Base-by-base conservation (phyloP, 345 rosid species). In the Crucihimalaya himalaica region DNA sequence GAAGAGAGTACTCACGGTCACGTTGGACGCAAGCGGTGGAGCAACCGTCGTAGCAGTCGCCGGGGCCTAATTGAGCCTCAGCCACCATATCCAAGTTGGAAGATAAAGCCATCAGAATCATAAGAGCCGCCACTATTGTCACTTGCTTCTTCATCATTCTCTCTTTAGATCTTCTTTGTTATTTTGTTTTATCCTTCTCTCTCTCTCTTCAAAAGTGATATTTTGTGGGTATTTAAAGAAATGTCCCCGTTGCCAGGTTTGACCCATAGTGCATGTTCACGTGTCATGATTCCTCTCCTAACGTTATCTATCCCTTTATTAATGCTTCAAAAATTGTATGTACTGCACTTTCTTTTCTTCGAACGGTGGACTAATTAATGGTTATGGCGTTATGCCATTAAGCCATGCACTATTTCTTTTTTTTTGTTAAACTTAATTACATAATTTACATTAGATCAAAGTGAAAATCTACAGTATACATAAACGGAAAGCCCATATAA, bases 11-110 rank as follows among this genome's bases (percentile, higher is more conserved):
- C 78, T 40, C 32, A 86, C 86, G 2, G 79, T 84, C 70, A 9
- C 60, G 48, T 29, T 82, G 83, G 61, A 82, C 84, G 61, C 89
- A 86, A 25, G 21, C 85, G 67, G 89, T 86, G 31, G 78, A 68
- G 61, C 89, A 86, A 60, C 83, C 83, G 39, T 86, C 89, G 43
- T 45, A 54, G 84, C 89, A 86, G 58, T 82, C 83, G 2, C 78
- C 71, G 28, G 84, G 80, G 6, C 80, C 72, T 28, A 77, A 50
- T 51, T 75, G 81, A 13, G 66, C 86, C 18, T 32, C 69, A 0
- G 50, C 80, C 55, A 79, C 70, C 78, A 72, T 66, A 59, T 64
- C 55, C 54, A 71, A n/a, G 25, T 63, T 70, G 43, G 76, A 63
- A 56, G 76, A 47, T 28, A 70, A 52, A 71, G 71, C 59, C 71